These are phyloP conservation scores for Naegleria lovaniensis DNA, from an alignment of 208 protist species.

Conservation along the genomic window DNA sequence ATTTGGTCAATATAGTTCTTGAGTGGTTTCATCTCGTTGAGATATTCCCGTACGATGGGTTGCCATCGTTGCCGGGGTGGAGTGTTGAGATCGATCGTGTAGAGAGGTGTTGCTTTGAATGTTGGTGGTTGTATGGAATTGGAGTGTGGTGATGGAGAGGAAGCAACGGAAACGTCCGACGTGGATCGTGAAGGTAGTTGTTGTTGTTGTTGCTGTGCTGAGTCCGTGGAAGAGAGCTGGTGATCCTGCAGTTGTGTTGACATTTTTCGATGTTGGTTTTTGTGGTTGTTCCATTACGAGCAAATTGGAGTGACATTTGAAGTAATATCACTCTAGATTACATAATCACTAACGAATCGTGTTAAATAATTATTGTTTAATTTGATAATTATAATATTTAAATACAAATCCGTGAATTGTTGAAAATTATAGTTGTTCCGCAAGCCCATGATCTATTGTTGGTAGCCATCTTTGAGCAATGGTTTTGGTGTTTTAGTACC, in stretches of 20 bases:
- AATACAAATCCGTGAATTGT: no score
- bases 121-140: neutral
- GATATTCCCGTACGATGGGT: neutral
- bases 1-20: neutral
- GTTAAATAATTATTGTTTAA: no score
- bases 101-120: neutral
- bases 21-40: neutral
- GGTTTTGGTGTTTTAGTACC: no score
- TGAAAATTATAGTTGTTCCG: no score
- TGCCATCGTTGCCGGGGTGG: neutral
- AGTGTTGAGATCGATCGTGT: neutral
- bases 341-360: no score
- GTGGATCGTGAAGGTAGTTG: neutral
- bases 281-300: no score
- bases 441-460: no score
- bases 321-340: no score
- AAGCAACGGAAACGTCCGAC: neutral
- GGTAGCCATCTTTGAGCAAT: no score
- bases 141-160: neutral
- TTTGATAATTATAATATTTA: no score
- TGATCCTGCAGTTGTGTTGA: neutral
- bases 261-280: neutral
- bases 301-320: no score
- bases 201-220: neutral
- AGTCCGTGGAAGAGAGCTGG: neutral